Evolutionary conservation across 495 filamentous ascomycete species (phyloP), one percentile per base, ranked within the genome.

Genomic region (Xylaria cubensis): DNA sequence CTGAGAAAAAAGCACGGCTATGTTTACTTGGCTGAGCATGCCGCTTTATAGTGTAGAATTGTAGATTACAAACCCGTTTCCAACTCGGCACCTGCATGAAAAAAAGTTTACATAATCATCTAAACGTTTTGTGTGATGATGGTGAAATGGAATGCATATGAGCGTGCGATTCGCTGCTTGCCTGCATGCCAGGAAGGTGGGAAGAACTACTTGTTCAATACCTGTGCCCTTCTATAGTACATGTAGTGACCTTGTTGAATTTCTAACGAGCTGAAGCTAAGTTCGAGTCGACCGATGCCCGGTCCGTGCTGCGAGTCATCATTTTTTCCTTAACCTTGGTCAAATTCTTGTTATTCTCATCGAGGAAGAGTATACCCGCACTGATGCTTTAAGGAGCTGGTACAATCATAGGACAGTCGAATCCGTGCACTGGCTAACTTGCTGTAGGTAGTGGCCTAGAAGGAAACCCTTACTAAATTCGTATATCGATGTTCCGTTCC

Each of bases 1-100:
- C 77, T 74, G 75, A 77, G 75, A 77, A 69, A 70, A 50, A 74
- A 64, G 58, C 69, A 74, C 67, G 70, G 62, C 73, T 72, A 72
- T 73, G 64, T 68, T 56, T 29, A 55, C 65, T 63, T 67, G 51
- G 62, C 62, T 65, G 63, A 26, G 63, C 39, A 41, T 67, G 62
- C 50, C 36, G 12, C 53, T 66, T 61, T 59, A 61, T 65, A 61
- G 42, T 55, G 62, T 72, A 67, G 70, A 67, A 64, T 59, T 72
- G 70, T 72, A 72, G 42, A 72, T 67, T 67, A 72, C 53, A 24
- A 64, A 66, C 70, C 48, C 61, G 34, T 56, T 70, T 51, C 24
- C 69, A 64, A 56, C 39, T 71, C 69, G 26, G 69, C 44, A 56
- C 58, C 9, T 10, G 3, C 26, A 21, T 41, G 61, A 39, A 42